Percentiles rank a stretch among this genome's conserved stretches.
These are phyloP conservation scores for Malassezia sp. DNA, from an alignment of 1,284 basidiomycete genomes.

Conservation along the genomic window DNA sequence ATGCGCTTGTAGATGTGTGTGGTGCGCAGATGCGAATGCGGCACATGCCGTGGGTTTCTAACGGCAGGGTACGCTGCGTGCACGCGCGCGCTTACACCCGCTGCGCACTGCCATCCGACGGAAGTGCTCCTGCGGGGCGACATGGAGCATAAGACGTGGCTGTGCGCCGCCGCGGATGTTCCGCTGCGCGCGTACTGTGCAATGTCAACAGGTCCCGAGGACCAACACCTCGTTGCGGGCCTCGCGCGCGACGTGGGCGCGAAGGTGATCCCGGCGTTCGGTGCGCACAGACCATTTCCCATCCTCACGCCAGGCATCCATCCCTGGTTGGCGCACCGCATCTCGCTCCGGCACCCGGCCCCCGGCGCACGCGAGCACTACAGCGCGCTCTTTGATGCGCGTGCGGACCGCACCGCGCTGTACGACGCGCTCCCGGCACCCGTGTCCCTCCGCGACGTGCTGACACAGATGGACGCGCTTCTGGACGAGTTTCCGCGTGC, in stretches of 20 bases:
- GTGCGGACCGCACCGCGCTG: conserved; percentile 20
- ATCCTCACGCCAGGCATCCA: conserved; percentile 21
- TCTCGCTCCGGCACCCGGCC: conserved; percentile 22
- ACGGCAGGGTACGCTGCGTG: conserved; percentile 1
- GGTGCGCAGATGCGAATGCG: neutral
- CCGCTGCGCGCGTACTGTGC: conserved; percentile 19
- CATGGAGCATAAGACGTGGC: too few species aligned
- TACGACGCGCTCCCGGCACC: conserved; percentile 28
- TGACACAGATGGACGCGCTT: conserved; percentile 15
- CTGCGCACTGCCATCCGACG: conserved; percentile 37
- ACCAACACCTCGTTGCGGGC: conserved; percentile 29
- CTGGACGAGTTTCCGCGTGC: conserved; percentile 28
- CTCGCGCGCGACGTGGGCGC: conserved; percentile 11
- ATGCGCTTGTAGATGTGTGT: too few species aligned
- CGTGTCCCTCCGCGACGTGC: conserved; percentile 17
- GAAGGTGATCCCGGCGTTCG: conserved; percentile 29
- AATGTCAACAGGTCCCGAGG: conserved; percentile 34
- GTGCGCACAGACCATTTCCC: too few species aligned
- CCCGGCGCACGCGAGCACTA: conserved; percentile 25
- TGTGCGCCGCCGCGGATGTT: conserved; percentile 6
- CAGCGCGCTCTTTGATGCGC: conserved; percentile 17
- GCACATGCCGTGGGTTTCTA: too few species aligned
- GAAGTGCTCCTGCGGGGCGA: conserved; percentile 31
- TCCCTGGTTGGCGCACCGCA: conserved; percentile 36
- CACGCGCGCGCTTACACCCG: neutral